These are phyloP conservation scores for Przewalskia tangutica DNA, from an alignment of 257 asterid species.

Conservation along the genomic window DNA sequence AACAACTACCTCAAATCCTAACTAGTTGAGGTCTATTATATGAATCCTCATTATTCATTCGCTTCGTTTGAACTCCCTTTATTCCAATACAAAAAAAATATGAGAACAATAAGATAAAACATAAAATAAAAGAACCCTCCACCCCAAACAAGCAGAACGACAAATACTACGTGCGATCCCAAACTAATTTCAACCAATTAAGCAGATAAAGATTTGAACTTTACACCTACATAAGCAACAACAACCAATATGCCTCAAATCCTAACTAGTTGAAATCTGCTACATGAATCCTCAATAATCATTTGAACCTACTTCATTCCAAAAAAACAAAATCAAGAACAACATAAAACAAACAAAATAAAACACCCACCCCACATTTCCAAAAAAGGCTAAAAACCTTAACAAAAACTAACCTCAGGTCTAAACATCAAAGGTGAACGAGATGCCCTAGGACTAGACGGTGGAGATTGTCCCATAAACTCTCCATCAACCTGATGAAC, in stretches of 20 bases:
- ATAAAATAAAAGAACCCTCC: background rate
- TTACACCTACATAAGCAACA: too few relatives aligned
- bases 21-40: too few relatives aligned
- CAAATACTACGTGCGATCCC: background rate
- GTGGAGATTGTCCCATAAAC: constrained; percentile 75
- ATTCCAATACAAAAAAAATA: background rate
- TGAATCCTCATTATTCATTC: too few relatives aligned
- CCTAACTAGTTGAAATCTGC: too few relatives aligned
- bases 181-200: background rate
- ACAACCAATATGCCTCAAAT: too few relatives aligned
- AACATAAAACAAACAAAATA: too few relatives aligned
- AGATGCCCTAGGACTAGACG: constrained; percentile 85
- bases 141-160: background rate
- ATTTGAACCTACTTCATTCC: too few relatives aligned
- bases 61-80: background rate
- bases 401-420: constrained; percentile 52
- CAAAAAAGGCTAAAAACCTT: background rate
- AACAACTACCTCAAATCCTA: background rate
- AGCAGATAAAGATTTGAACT: background rate
- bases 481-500: constrained; percentile 32
- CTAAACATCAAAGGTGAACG: constrained; percentile 82
- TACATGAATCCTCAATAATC: too few relatives aligned
- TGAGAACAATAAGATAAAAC: background rate
- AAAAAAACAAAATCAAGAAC: too few relatives aligned
- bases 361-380: background rate